These are phyloP conservation scores for Xylaria cubensis DNA, from an alignment of 495 filamentous ascomycete genomes.

Conservation along the genomic window DNA sequence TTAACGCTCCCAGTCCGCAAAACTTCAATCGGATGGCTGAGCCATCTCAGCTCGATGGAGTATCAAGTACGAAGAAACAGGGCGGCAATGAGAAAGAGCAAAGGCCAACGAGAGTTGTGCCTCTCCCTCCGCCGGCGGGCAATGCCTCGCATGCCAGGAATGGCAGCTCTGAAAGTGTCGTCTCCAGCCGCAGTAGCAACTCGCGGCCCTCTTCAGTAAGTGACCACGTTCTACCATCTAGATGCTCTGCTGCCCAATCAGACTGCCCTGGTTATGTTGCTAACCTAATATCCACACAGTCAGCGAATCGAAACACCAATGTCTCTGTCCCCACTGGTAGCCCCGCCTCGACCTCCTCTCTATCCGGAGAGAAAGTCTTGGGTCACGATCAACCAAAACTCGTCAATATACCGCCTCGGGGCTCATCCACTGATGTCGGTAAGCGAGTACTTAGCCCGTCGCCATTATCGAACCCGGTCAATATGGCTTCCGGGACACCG, in stretches of 20 bases:
- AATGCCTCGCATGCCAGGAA: slow-evolving; percentile 38
- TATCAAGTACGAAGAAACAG: slow-evolving; percentile 41
- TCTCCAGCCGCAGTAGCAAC: slow-evolving; percentile 52
- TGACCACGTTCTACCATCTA: slow-evolving; percentile 29
- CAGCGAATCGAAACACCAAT: slow-evolving; percentile 56
- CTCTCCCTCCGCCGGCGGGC: slow-evolving; percentile 32
- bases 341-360: slow-evolving; percentile 54
- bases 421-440: slow-evolving; percentile 71
- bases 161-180: slow-evolving; percentile 53
- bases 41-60: slow-evolving; percentile 45
- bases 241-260: slow-evolving; percentile 50
- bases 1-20: slow-evolving; percentile 48
- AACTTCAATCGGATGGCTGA: slow-evolving; percentile 48
- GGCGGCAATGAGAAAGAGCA: slow-evolving; percentile 44
- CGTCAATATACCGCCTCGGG: slow-evolving; percentile 71
- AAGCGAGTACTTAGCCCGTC: slow-evolving; percentile 81
- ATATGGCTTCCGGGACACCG: slow-evolving; percentile 57
- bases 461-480: slow-evolving; percentile 84
- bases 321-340: slow-evolving; percentile 50
- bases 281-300: slow-evolving; percentile 46
- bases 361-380: slow-evolving; percentile 45
- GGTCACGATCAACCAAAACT: slow-evolving; percentile 62
- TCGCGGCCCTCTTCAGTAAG: slow-evolving; percentile 56
- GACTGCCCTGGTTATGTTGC: slow-evolving; percentile 30
- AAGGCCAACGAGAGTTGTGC: slow-evolving; percentile 37